Conservation (phyloP, 208 protist genomes). For the Leishmania braziliensis region DNA sequence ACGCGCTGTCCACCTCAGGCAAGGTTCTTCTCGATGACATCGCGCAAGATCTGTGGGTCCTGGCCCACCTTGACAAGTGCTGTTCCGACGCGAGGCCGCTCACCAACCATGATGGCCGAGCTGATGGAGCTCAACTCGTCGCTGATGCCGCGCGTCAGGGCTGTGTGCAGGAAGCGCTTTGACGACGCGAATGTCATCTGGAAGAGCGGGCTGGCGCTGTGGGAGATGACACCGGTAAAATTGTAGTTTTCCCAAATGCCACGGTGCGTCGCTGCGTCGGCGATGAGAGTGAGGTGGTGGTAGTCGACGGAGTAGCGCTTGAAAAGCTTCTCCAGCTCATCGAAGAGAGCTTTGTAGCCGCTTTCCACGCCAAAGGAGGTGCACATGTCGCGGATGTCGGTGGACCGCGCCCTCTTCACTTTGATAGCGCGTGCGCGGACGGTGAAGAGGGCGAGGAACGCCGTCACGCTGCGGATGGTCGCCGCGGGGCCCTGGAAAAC, state of each 20-base stretch:
- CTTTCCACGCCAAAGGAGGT: slow-evolving; percentile 82
- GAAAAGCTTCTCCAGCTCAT: slow-evolving; percentile 91
- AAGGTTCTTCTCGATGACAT: slow-evolving; percentile 77
- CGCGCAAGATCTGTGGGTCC: slow-evolving; percentile 62
- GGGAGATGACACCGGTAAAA: slow-evolving; percentile 87
- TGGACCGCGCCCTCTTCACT: slow-evolving; percentile 72
- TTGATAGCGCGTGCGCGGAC: slow-evolving; percentile 62
- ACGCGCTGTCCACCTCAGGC: slow-evolving; percentile 17
- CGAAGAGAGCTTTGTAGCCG: slow-evolving; percentile 73
- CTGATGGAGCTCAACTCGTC: slow-evolving; percentile 87
- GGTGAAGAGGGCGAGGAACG: slow-evolving; percentile 85
- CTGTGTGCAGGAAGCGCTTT: slow-evolving; percentile 84
- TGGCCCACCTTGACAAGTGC: slow-evolving; percentile 65
- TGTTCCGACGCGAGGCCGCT: slow-evolving; percentile 85
- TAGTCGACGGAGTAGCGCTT: slow-evolving; percentile 87
- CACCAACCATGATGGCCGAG: slow-evolving; percentile 91
- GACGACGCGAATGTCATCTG: slow-evolving; percentile 93
- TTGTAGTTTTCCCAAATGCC: slow-evolving; percentile 91
- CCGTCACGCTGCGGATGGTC: slow-evolving; percentile 68
- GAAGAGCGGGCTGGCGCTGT: slow-evolving; percentile 87
- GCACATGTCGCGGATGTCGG: slow-evolving; percentile 87
- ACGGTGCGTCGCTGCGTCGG: slow-evolving; percentile 87
- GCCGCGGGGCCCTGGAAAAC: slow-evolving; percentile 82
- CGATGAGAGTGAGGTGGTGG: slow-evolving; percentile 88
- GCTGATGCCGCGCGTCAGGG: slow-evolving; percentile 71